Conservation (phyloP, 768 basidiomycete genomes). For the Auricularia sp. region DNA sequence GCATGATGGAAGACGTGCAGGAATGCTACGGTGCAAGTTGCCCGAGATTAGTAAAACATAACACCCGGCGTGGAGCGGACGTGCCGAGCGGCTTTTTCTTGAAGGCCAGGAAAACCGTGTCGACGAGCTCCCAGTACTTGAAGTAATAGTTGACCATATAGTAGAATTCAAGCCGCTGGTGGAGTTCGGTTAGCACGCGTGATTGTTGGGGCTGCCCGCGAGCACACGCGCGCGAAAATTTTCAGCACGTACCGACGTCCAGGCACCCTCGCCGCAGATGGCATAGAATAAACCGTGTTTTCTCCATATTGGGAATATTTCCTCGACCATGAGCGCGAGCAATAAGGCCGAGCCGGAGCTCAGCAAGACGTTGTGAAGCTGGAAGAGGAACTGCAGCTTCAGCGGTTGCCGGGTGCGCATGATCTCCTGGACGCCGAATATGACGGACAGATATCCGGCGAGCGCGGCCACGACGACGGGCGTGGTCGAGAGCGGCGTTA, state of each 20-base stretch:
- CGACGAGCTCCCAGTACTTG: slow-evolving; percentile 93
- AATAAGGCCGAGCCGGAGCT: slow-evolving; percentile 77
- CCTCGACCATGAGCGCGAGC: slow-evolving; percentile 83
- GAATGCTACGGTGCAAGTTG: slow-evolving; percentile 50
- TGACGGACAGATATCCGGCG: slow-evolving; percentile 71
- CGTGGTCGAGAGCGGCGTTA: slow-evolving; percentile 71
- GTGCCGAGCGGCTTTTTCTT: slow-evolving; percentile 97
- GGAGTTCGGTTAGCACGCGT: too few relatives aligned
- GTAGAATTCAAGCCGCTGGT: slow-evolving; percentile 83
- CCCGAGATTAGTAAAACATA: background rate
- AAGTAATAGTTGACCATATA: slow-evolving; percentile 99
- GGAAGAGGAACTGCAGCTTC: slow-evolving; percentile 77
- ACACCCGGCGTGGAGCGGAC: slow-evolving; percentile 16
- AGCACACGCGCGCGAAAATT: background rate
- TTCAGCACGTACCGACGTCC: slow-evolving; percentile 67
- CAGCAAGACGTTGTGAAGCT: slow-evolving; percentile 83
- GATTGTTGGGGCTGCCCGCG: too few relatives aligned
- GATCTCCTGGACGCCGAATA: slow-evolving; percentile 74
- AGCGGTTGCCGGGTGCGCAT: slow-evolving; percentile 72
- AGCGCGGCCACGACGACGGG: slow-evolving; percentile 62
- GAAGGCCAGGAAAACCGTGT: slow-evolving; percentile 92
- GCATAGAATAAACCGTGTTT: slow-evolving; percentile 63
- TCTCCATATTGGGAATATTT: slow-evolving; percentile 72
- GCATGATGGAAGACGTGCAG: slow-evolving; percentile 99
- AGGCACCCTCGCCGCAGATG: slow-evolving; percentile 67